Evolutionary conservation across 192 early-diverging fungal species (phyloP).

Genomic region (Backusella sp.): DNA sequence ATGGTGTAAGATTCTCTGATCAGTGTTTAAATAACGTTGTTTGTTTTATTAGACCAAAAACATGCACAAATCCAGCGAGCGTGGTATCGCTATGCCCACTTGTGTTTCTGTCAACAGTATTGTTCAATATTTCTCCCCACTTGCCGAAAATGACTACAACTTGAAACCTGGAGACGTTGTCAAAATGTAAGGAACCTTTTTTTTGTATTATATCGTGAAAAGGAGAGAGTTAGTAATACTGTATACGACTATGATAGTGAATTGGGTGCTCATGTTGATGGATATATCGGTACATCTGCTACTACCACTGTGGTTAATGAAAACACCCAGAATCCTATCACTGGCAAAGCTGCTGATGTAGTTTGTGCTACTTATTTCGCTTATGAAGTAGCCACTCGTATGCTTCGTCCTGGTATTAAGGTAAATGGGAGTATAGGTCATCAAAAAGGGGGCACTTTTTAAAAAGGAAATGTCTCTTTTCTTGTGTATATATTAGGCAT

Average conservation of each 20-base stretch:
- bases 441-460: background rate
- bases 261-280: conserved; percentile 89
- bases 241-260: conserved; percentile 47
- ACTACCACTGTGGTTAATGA: conserved; percentile 78
- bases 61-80: conserved; percentile 65
- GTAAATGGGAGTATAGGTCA: conserved; percentile 13
- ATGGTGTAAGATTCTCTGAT: background rate
- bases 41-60: conserved; percentile 45
- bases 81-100: conserved; percentile 84
- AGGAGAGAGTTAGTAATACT: background rate
- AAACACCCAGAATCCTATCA: conserved; percentile 57
- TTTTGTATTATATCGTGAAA: background rate
- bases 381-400: conserved; percentile 76
- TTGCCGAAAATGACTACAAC: conserved; percentile 57
- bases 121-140: conserved; percentile 77
- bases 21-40: background rate
- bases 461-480: background rate
- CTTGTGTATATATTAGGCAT: conserved; percentile 19
- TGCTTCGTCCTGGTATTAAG: conserved; percentile 76
- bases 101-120: conserved; percentile 78
- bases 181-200: conserved; percentile 60
- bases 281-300: conserved; percentile 80
- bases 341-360: conserved; percentile 38
- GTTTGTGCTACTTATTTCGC: conserved; percentile 75
- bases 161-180: conserved; percentile 81